Percentiles rank a stretch among this genome's conserved stretches.
phyloP scores from a whole-genome alignment of 1,139 yeast genomes.

The Sugiyamaella sp. region DNA sequence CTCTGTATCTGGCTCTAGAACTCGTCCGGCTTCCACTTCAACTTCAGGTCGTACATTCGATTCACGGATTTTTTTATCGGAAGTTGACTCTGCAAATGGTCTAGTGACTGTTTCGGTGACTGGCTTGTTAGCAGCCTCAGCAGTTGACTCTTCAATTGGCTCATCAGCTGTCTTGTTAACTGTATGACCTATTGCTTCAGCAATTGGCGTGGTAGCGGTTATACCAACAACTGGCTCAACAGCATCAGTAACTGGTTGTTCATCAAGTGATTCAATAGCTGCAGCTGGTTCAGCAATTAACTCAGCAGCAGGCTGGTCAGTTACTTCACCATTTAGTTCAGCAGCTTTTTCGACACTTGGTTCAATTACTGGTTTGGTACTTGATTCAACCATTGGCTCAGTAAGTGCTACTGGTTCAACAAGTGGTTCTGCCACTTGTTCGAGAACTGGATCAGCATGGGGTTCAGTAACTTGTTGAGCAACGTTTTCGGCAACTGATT shows the following conservation, averaged over 20 bases:
- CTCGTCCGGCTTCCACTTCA: constrained; percentile 17
- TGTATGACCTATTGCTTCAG: too few relatives aligned
- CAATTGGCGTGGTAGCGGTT: too few relatives aligned
- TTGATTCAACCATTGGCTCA: too few relatives aligned
- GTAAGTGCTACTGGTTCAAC: constrained; percentile 24
- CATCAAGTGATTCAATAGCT: too few relatives aligned
- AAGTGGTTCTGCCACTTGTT: constrained; percentile 21
- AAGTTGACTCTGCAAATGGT: constrained; percentile 7
- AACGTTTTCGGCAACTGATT: too few relatives aligned
- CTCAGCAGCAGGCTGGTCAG: not conserved
- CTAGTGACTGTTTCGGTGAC: not conserved
- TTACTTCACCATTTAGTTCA: constrained; percentile 21
- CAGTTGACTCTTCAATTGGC: not conserved
- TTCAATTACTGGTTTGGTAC: too few relatives aligned
- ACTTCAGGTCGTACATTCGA: constrained; percentile 13
- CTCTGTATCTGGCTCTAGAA: constrained; percentile 10
- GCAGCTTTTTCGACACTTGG: too few relatives aligned
- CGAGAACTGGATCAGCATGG: too few relatives aligned
- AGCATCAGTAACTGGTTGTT: too few relatives aligned
- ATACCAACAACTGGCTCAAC: too few relatives aligned
- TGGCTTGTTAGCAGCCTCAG: not conserved
- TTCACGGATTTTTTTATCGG: constrained; percentile 5
- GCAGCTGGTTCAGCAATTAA: not conserved
- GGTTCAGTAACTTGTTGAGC: too few relatives aligned
- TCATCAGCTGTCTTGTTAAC: not conserved